phyloP scores from a whole-genome alignment of 257 asterid species.

The Misopates orontium region DNA sequence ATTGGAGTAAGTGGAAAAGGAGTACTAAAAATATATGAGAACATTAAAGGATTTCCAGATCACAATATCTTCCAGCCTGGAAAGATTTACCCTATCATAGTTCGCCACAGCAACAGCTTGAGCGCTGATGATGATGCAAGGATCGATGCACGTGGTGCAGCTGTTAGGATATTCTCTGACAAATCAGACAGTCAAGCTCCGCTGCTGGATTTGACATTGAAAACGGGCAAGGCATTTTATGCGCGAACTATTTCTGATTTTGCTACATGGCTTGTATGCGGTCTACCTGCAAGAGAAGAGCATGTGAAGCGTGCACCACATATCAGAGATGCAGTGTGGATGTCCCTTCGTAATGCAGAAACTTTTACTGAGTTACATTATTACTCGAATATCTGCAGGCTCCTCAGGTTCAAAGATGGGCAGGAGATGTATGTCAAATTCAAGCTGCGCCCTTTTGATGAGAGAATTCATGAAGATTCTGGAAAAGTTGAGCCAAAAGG shows the following conservation, averaged over 20 bases:
- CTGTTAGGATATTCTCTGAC: slow-evolving; percentile 55
- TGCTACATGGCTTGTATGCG: slow-evolving; percentile 83
- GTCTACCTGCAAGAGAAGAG: slow-evolving; percentile 74
- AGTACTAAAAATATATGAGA: slow-evolving; percentile 48
- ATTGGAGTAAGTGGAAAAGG: slow-evolving; percentile 76
- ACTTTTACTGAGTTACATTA: slow-evolving; percentile 64
- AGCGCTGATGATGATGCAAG: slow-evolving; percentile 89
- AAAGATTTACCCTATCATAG: slow-evolving; percentile 52
- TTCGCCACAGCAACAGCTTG: slow-evolving; percentile 82
- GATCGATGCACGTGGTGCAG: slow-evolving; percentile 79
- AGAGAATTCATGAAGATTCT: slow-evolving; percentile 49
- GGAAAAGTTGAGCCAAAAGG: slow-evolving; percentile 78
- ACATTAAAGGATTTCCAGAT: slow-evolving; percentile 56
- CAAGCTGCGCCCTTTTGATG: slow-evolving; percentile 71
- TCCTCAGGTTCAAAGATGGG: slow-evolving; percentile 70
- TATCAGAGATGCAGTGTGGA: slow-evolving; percentile 84
- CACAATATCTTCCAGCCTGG: slow-evolving; percentile 63
- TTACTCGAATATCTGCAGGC: slow-evolving; percentile 81
- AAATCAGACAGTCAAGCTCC: slow-evolving; percentile 32
- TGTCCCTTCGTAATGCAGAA: slow-evolving; percentile 62
- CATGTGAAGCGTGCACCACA: slow-evolving; percentile 71
- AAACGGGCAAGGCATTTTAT: slow-evolving; percentile 79
- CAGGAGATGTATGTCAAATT: slow-evolving; percentile 79
- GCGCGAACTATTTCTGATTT: slow-evolving; percentile 80
- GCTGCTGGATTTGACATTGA: slow-evolving; percentile 68